Percentiles rank a stretch among this genome's conserved stretches.
Evolutionary conservation across 176 grass and related monocot species (phyloP).

Genomic region (Zea mays): Zm-B73-REFERENCE-NAM-5.0 NC_050097.1:188059501-188060000

Average conservation of each 20-base stretch:
- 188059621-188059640: slow-evolving; percentile 58
- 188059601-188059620: slow-evolving; percentile 26
- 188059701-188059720: neutral
- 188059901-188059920: slow-evolving; percentile 93
- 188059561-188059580: slow-evolving; percentile 25
- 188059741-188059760: neutral
- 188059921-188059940: slow-evolving; percentile 88
- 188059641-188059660: slow-evolving; percentile 15
- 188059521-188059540: neutral
- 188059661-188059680: neutral
- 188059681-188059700: neutral
- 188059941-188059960: slow-evolving; percentile 86
- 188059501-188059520: neutral
- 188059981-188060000: slow-evolving; percentile 42
- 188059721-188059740: slow-evolving; percentile 1
- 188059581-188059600: neutral
- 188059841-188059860: slow-evolving; percentile 44
- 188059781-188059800: neutral
- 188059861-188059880: slow-evolving; percentile 62
- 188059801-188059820: neutral
- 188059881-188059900: slow-evolving; percentile 92
- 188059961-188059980: slow-evolving; percentile 62
- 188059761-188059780: neutral
- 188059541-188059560: neutral
- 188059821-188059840: slow-evolving; percentile 16